phyloP scores from a whole-genome alignment of 2,329 filamentous ascomycete genomes.

The Monosporascus sp. region DNA sequence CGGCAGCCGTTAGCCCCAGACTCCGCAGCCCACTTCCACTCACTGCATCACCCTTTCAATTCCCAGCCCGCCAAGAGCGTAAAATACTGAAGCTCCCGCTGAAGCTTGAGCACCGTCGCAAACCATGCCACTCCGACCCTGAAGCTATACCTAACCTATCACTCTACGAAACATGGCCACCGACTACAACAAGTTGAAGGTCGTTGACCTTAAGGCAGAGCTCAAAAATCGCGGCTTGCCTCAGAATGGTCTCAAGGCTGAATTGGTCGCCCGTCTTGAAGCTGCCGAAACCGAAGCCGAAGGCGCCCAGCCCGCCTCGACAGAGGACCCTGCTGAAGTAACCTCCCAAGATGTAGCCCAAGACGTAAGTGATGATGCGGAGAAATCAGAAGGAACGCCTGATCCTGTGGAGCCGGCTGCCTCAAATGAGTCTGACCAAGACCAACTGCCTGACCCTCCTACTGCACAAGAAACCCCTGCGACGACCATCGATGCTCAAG shows the following conservation, averaged over 20 bases:
- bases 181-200: conserved; percentile 59
- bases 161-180: conserved; percentile 35
- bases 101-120: conserved; percentile 1
- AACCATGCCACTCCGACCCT: conserved; percentile 14
- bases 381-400: background rate
- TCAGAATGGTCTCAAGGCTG: conserved; percentile 65
- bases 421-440: background rate
- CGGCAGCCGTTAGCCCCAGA: no score
- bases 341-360: background rate
- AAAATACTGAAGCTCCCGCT: no score
- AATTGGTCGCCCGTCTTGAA: conserved; percentile 61
- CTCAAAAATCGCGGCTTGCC: conserved; percentile 67
- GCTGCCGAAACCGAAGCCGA: conserved; percentile 12
- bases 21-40: no score
- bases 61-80: no score
- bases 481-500: conserved; percentile 7
- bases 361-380: background rate
- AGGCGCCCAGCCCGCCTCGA: conserved; percentile 5
- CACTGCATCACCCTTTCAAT: no score
- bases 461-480: conserved; percentile 8
- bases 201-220: conserved; percentile 69
- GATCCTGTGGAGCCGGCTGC: background rate
- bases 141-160: conserved; percentile 2
- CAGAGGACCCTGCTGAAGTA: background rate
- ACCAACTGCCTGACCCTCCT: conserved; percentile 14